A percentile compares a stretch with the other conserved stretches of the same genome.
phyloP scores from a whole-genome alignment of 2,329 filamentous ascomycete species.

The Alternaria sp. region DNA sequence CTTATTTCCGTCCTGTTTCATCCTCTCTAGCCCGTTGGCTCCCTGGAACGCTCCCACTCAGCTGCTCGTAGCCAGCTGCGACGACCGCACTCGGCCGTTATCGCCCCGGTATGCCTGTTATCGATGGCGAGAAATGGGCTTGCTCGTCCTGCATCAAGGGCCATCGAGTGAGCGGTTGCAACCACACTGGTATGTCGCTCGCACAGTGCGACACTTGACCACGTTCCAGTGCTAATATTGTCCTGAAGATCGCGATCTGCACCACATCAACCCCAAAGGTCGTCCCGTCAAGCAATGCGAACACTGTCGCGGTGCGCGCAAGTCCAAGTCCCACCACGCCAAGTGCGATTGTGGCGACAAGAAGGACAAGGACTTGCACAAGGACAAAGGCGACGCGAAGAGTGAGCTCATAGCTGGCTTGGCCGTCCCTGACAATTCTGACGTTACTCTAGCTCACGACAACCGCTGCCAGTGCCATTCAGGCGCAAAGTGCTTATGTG shows the following conservation, averaged over 20 bases:
- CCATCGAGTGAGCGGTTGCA: constrained; percentile 98
- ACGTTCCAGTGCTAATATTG: constrained; percentile 26
- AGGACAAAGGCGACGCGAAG: constrained; percentile 56
- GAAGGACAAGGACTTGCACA: constrained; percentile 67
- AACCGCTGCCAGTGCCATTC: constrained; percentile 64
- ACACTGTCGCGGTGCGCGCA: constrained; percentile 95
- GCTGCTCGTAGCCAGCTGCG: constrained; percentile 38
- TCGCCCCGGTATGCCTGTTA: constrained; percentile 48
- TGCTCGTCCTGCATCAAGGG: constrained; percentile 98
- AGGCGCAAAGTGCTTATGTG: constrained; percentile 68
- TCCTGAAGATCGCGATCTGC: constrained; percentile 80
- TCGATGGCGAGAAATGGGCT: constrained; percentile 94
- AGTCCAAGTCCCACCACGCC: constrained; percentile 91
- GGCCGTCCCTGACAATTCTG: constrained; percentile 40
- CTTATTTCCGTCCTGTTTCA: constrained; percentile 26
- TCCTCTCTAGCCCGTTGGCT: constrained; percentile 22
- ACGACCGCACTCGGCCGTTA: constrained; percentile 49
- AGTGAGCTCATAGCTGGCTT: constrained; percentile 49
- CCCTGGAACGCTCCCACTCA: constrained; percentile 23
- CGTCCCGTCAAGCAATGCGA: constrained; percentile 97
- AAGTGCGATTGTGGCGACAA: constrained; percentile 98
- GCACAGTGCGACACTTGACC: constrained; percentile 20
- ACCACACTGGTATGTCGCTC: constrained; percentile 79
- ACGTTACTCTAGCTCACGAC: constrained; percentile 47
- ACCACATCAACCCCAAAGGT: constrained; percentile 97